Conservation (phyloP, 805 yeast species). For the Candida endomychidarum region DNA sequence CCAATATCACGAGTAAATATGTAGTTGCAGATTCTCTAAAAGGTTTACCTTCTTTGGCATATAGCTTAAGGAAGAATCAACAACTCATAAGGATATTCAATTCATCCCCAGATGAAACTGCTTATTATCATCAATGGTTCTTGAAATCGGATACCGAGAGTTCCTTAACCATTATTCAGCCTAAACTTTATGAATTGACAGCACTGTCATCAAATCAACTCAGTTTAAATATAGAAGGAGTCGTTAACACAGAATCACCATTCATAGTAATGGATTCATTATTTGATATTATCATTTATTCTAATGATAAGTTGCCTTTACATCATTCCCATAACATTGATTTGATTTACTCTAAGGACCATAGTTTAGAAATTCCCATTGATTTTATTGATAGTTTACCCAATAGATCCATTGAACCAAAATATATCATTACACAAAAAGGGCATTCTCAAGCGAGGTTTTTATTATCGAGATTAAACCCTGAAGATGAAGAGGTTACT, state of each 20-base stretch:
- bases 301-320: slow-evolving; percentile 18
- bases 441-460: slow-evolving; percentile 41
- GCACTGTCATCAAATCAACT: slow-evolving; percentile 7
- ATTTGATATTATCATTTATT: slow-evolving; percentile 27
- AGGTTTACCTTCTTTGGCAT: slow-evolving; percentile 30
- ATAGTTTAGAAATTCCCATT: slow-evolving; percentile 16
- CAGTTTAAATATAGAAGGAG: slow-evolving; percentile 21
- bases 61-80: slow-evolving; percentile 35
- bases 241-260: slow-evolving; percentile 9
- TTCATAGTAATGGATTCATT: slow-evolving; percentile 33
- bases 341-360: slow-evolving; percentile 15
- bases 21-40: slow-evolving; percentile 27
- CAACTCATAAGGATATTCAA: slow-evolving; percentile 39
- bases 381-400: slow-evolving; percentile 14
- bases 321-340: slow-evolving; percentile 30
- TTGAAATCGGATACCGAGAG: slow-evolving; percentile 17
- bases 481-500: slow-evolving; percentile 14
- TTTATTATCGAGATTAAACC: slow-evolving; percentile 30
- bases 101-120: slow-evolving; percentile 48
- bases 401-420: slow-evolving; percentile 20
- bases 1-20: slow-evolving; percentile 16
- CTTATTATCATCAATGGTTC: slow-evolving; percentile 37
- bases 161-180: slow-evolving; percentile 28
- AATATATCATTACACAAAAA: slow-evolving; percentile 30
- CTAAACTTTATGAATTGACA: slow-evolving; percentile 24